phyloP scores from a whole-genome alignment of 2,329 filamentous ascomycete species.

The Exophiala mesophila region DNA sequence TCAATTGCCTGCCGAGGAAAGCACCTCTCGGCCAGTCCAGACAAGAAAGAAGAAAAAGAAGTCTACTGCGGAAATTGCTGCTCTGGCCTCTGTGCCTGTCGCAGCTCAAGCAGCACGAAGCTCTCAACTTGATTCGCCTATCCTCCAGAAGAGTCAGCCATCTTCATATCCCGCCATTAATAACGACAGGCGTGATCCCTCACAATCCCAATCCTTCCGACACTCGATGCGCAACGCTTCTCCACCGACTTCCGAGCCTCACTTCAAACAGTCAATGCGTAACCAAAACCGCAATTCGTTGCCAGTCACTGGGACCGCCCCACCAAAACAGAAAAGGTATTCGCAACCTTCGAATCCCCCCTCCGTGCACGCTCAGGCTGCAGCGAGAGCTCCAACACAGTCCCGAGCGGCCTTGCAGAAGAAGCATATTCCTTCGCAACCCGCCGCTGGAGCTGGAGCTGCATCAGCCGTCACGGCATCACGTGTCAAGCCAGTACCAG shows the following conservation, averaged over 20 bases:
- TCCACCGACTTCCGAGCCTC: constrained; percentile 11
- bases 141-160: constrained; percentile 8
- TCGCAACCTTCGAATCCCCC: constrained; percentile 5
- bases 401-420: constrained; percentile 33
- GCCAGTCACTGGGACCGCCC: neutral
- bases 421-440: constrained; percentile 32
- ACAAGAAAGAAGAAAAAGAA: constrained; percentile 20
- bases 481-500: constrained; percentile 5
- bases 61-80: constrained; percentile 14
- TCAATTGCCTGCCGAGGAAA: constrained; percentile 1
- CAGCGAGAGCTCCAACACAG: constrained; percentile 9
- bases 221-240: constrained; percentile 23
- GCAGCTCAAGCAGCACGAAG: constrained; percentile 5
- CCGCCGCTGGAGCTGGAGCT: constrained; percentile 8
- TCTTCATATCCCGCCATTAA: constrained; percentile 7
- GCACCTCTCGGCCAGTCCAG: constrained; percentile 8
- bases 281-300: constrained; percentile 12
- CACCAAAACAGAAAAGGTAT: constrained; percentile 2
- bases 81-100: constrained; percentile 16
- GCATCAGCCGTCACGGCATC: constrained; percentile 3
- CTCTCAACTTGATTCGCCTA: constrained; percentile 3
- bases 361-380: constrained; percentile 6
- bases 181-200: constrained; percentile 4
- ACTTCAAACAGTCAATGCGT: constrained; percentile 21
- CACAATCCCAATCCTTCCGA: constrained; percentile 15